These are phyloP conservation scores for Agaricus bisporus DNA, from an alignment of 768 basidiomycete species.

Conservation along the genomic window DNA sequence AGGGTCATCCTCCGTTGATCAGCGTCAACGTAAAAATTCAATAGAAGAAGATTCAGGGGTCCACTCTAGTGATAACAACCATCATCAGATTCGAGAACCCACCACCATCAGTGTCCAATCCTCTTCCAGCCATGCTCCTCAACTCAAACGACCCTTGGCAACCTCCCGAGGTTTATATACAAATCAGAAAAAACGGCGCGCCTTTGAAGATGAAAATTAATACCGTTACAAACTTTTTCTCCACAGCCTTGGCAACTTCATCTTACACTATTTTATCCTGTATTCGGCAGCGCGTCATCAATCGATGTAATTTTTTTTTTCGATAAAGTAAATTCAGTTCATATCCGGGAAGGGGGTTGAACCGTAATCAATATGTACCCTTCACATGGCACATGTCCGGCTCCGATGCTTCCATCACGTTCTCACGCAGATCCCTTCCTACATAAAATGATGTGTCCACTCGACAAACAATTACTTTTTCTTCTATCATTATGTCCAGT, in stretches of 20 bases:
- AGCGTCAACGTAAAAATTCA: not conserved
- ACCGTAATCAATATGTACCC: too few relatives aligned
- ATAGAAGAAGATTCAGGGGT: not conserved
- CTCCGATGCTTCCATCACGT: too few relatives aligned
- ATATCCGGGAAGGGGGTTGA: too few relatives aligned
- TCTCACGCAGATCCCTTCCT: too few relatives aligned
- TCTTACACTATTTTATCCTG: too few relatives aligned
- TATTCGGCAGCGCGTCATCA: too few relatives aligned
- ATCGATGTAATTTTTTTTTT: too few relatives aligned
- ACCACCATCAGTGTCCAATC: too few relatives aligned
- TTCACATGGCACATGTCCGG: too few relatives aligned
- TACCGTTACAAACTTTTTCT: not conserved
- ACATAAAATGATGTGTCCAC: not conserved
- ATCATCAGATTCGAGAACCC: not conserved
- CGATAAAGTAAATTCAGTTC: too few relatives aligned
- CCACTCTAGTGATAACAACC: not conserved
- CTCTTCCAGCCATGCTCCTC: not conserved
- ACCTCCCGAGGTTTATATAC: not conserved
- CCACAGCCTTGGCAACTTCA: not conserved
- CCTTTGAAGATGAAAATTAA: not conserved
- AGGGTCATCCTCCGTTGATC: not conserved
- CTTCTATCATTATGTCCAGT: not conserved
- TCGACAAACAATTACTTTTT: constrained; percentile 4
- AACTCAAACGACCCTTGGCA: not conserved
- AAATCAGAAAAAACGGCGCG: not conserved